Base-by-base conservation (phyloP, 495 filamentous ascomycete genomes). In the Aspergillus wentii region DNA sequence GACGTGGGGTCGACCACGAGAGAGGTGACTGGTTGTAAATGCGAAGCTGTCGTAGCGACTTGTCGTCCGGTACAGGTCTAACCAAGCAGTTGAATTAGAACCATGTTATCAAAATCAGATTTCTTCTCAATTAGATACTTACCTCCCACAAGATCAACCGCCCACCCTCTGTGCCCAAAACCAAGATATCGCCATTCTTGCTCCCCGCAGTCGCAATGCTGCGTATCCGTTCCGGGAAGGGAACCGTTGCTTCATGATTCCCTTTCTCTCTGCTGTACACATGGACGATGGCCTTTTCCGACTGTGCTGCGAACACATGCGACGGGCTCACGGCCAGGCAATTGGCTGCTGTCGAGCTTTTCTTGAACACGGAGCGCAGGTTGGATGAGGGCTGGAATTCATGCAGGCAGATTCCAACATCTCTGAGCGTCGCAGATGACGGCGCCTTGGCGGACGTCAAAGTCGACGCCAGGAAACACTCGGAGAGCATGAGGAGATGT, bases 121-220 rank as follows among this genome's bases (percentile, higher is more conserved):
- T n/a, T n/a, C n/a, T n/a, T n/a, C n/a, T n/a, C n/a, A n/a, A n/a
- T n/a, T n/a, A n/a, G n/a, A n/a, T n/a, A 65, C 71, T 48, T 53
- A 92, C 88, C 85, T 98, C 92, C 92, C 92, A 98, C 8, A 94
- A 58, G 50, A 94, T 83, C 40, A 97, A 54, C 35, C 89, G 79
- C 11, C 92, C 92, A 41, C 86, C 85, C 30, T 83, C 80, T 1
- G 87, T 92, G n/a, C 92, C 92, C 32, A 95, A 56, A 41, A 89
- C 69, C 39, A 98, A 63, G 26, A 92, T 72, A 38, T 72, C 74
- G 33, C 84, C 81, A 50, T 75, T 55, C 68, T 79, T 59, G 48
- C 72, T 61, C 21, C 69, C 71, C n/a, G 74, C 77, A 15, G 82
- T 56, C 5, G 74, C 66, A 41, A 91, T 60, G 65, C 83, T 86